Percentiles rank a stretch among this genome's conserved stretches.
These are phyloP conservation scores for Thielaviopsis cerberus DNA, from an alignment of 2,329 filamentous ascomycete genomes.

Conservation along the genomic window DNA sequence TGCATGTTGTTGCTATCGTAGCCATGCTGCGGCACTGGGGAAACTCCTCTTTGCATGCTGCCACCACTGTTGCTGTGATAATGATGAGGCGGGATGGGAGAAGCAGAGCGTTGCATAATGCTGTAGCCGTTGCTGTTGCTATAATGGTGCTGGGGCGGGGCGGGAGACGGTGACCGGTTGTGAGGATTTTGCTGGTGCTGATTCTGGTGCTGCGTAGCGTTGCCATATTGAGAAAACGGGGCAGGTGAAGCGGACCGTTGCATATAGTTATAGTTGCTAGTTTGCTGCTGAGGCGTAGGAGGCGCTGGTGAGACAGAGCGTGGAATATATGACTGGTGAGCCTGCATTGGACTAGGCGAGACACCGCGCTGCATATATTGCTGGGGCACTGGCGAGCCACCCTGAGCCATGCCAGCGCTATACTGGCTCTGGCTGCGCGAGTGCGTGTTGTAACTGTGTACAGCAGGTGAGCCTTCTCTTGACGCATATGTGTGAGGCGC, in stretches of 20 bases:
- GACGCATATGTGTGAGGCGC: conserved; percentile 14
- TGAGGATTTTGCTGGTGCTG: conserved; percentile 15
- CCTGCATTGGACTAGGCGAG: conserved; percentile 19
- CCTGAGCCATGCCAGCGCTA: conserved; percentile 13
- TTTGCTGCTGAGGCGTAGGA: conserved; percentile 14
- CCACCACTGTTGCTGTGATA: background rate
- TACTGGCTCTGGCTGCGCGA: conserved; percentile 9
- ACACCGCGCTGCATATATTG: conserved; percentile 14
- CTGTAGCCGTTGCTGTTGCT: conserved; percentile 2
- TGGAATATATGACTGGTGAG: conserved; percentile 16
- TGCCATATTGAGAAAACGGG: conserved; percentile 6
- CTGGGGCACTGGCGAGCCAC: conserved; percentile 18
- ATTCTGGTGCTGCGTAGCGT: conserved; percentile 16
- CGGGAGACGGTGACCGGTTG: conserved; percentile 22
- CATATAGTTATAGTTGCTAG: conserved; percentile 12
- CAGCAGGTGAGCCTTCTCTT: conserved; percentile 17
- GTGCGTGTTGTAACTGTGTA: conserved; percentile 16
- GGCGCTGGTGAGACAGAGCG: conserved; percentile 23
- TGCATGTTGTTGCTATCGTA: conserved; percentile 18
- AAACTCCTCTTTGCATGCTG: background rate
- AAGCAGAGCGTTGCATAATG: conserved; percentile 12
- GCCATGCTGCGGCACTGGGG: conserved; percentile 6
- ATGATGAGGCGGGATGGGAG: conserved; percentile 15
- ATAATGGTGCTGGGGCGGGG: conserved; percentile 19
- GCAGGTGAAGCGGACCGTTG: conserved; percentile 14